A percentile compares a stretch with the other conserved stretches of the same genome.
Evolutionary conservation across 768 basidiomycete species (phyloP).

Genomic region (Tricholoma saponaceum): DNA sequence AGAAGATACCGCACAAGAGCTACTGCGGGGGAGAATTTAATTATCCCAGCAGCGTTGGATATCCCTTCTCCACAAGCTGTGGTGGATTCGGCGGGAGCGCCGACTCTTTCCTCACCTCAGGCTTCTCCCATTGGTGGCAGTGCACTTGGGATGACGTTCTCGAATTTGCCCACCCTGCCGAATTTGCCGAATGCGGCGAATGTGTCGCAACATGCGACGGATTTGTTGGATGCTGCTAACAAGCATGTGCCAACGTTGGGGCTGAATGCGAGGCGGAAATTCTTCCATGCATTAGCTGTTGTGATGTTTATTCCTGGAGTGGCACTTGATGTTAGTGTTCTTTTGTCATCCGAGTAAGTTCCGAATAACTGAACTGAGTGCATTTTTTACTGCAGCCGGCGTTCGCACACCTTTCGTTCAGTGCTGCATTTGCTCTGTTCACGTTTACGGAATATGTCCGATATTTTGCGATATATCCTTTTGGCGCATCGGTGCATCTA

Average conservation of each 20-base stretch:
- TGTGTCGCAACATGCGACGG: constrained; percentile 56
- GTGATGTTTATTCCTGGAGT: constrained; percentile 97
- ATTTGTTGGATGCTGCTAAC: constrained; percentile 79
- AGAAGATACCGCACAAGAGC: constrained; percentile 59
- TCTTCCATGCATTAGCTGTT: constrained; percentile 94
- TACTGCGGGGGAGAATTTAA: constrained; percentile 31
- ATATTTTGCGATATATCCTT: constrained; percentile 97
- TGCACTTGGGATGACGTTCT: constrained; percentile 37
- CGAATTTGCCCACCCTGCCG: constrained; percentile 42
- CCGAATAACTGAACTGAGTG: constrained; percentile 10
- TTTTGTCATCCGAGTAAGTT: constrained; percentile 4
- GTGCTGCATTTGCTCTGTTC: constrained; percentile 91
- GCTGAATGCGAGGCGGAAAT: constrained; percentile 91
- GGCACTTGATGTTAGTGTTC: constrained; percentile 74
- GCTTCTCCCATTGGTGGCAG: constrained; percentile 15
- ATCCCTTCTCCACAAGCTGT: constrained; percentile 3
- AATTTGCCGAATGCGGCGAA: constrained; percentile 45
- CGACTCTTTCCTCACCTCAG: constrained; percentile 4
- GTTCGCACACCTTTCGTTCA: constrained; percentile 93
- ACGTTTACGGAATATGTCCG: constrained; percentile 96
- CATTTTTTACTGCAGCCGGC: constrained; percentile 66
- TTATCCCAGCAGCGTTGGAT: constrained; percentile 22
- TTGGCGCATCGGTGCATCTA: constrained; percentile 87
- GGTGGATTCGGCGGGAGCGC: not conserved
- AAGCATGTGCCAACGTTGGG: constrained; percentile 87